Evolutionary conservation across 176 grass and related monocot genomes (phyloP).

Genomic region (Carex parvula): DNA sequence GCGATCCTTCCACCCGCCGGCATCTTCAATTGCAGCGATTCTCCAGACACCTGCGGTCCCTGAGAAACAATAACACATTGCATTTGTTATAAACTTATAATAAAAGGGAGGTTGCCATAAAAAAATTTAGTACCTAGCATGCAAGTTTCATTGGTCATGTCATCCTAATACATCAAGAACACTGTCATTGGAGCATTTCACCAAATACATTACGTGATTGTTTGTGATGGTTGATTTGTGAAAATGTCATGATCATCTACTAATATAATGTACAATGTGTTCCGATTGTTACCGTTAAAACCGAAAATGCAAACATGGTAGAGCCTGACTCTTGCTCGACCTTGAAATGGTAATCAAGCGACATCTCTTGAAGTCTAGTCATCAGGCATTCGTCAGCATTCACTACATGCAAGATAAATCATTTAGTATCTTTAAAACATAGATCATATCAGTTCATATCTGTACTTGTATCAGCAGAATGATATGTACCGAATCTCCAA

Average conservation of each 20-base stretch:
- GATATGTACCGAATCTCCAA: conserved; percentile 73
- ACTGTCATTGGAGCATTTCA: not conserved
- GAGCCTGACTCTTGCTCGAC: conserved; percentile 93
- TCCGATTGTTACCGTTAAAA: conserved; percentile 57
- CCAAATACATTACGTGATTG: not conserved
- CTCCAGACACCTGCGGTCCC: conserved; percentile 98
- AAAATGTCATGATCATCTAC: not conserved
- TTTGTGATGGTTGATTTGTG: not conserved
- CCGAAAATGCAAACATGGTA: conserved; percentile 66
- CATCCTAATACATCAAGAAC: not conserved
- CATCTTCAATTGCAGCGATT: conserved; percentile 58
- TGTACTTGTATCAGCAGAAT: not conserved
- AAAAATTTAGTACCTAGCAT: not conserved
- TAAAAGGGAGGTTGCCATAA: not conserved
- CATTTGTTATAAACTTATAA: not conserved
- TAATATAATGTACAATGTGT: not conserved
- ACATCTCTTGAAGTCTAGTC: conserved; percentile 96
- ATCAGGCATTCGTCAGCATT: conserved; percentile 78
- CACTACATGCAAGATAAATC: conserved; percentile 30
- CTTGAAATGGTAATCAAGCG: conserved; percentile 92
- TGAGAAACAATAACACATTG: conserved; percentile 21
- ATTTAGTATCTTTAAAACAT: not conserved
- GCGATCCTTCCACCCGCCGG: conserved; percentile 85
- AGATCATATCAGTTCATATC: not conserved
- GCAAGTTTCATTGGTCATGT: not conserved